These are phyloP conservation scores for Peribolospora baueri DNA, from an alignment of 768 basidiomycete species.

Conservation along the genomic window DNA sequence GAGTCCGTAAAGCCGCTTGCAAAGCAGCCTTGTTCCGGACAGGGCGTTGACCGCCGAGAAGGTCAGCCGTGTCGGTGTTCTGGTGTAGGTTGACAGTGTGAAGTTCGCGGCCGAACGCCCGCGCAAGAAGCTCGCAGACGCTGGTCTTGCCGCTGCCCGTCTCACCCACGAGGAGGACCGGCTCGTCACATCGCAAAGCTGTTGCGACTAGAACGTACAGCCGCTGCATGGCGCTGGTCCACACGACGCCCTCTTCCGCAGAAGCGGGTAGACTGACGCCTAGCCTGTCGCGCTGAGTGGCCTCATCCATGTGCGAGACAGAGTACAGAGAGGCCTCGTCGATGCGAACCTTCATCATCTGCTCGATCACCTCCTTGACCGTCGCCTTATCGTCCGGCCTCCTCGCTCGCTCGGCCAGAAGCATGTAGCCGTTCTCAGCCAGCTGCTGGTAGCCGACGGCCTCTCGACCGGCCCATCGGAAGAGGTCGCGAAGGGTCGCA, in stretches of 20 bases:
- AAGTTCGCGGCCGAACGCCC: constrained; percentile 35
- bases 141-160: constrained; percentile 96
- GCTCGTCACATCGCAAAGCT: constrained; percentile 77
- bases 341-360: constrained; percentile 62
- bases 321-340: constrained; percentile 45
- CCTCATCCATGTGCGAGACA: constrained; percentile 13
- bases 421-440: constrained; percentile 91
- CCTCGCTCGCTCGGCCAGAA: constrained; percentile 73
- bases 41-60: constrained; percentile 80
- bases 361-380: constrained; percentile 82
- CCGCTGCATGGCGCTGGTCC: constrained; percentile 83
- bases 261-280: constrained; percentile 4
- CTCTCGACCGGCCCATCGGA: constrained; percentile 84
- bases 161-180: constrained; percentile 83
- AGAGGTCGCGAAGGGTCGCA: constrained; percentile 84
- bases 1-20: constrained; percentile 25
- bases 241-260: constrained; percentile 31
- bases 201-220: constrained; percentile 59
- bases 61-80: constrained; percentile 90
- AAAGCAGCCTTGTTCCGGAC: constrained; percentile 44
- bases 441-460: constrained; percentile 75
- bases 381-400: constrained; percentile 58
- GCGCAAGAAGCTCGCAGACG: constrained; percentile 70
- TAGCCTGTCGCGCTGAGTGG: constrained; percentile 1
- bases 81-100: constrained; percentile 80